These are phyloP conservation scores for Hyphodiscus sp. DNA, from an alignment of 2,329 filamentous ascomycete species.

Conservation along the genomic window DNA sequence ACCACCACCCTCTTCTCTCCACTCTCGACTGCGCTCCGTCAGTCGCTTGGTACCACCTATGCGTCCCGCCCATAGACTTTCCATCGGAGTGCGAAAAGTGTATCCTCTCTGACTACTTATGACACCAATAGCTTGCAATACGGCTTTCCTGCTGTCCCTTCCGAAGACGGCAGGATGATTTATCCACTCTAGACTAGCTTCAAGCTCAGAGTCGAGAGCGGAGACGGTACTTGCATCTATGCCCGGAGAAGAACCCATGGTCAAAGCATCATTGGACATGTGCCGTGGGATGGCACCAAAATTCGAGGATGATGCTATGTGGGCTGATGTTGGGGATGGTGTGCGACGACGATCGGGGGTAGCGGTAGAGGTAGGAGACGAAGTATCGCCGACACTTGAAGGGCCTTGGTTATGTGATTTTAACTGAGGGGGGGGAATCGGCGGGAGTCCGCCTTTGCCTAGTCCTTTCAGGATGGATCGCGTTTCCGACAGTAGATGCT, in stretches of 20 bases:
- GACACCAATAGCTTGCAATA: constrained; percentile 92
- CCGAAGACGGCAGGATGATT: constrained; percentile 93
- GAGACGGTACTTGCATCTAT: constrained; percentile 78
- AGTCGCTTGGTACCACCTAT: constrained; percentile 75
- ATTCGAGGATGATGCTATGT: constrained; percentile 22
- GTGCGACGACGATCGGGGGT: constrained; percentile 33
- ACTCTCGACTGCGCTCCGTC: constrained; percentile 79
- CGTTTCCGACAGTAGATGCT: constrained; percentile 88
- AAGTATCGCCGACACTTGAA: constrained; percentile 8
- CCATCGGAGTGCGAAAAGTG: constrained; percentile 85
- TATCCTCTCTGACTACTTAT: constrained; percentile 92
- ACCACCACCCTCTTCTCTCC: constrained; percentile 67
- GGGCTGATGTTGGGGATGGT: constrained; percentile 38
- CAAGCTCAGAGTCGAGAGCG: constrained; percentile 85
- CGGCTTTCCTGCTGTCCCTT: constrained; percentile 88
- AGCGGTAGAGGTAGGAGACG: constrained; percentile 23
- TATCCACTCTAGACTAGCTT: constrained; percentile 93
- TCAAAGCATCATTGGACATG: constrained; percentile 42
- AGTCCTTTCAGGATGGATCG: constrained; percentile 92
- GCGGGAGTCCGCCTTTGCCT: constrained; percentile 88
- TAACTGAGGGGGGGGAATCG: constrained; percentile 59
- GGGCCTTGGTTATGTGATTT: constrained; percentile 15
- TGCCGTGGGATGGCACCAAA: constrained; percentile 40
- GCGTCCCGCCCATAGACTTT: constrained; percentile 81
- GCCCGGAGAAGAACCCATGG: constrained; percentile 56